Percentiles rank a stretch among this genome's conserved stretches.
phyloP scores from a whole-genome alignment of 805 yeast genomes.

The Cyberlindnera saturnus region DNA sequence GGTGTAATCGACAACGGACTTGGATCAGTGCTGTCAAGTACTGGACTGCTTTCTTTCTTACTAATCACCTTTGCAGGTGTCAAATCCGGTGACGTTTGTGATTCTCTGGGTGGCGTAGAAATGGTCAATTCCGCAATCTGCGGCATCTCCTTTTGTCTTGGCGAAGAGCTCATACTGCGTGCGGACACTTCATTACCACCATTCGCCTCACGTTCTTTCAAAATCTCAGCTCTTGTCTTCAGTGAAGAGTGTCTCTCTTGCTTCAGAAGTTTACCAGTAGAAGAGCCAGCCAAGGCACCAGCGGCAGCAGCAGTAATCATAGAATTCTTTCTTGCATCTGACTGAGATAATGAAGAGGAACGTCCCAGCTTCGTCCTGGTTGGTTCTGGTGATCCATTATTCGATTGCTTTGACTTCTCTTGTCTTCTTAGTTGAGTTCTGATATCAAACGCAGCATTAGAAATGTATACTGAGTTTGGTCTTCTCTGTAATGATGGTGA shows the following conservation, averaged over 20 bases:
- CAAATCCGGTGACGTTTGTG: neutral
- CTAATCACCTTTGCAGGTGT: neutral
- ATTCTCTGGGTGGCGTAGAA: neutral
- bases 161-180: neutral
- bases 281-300: constrained; percentile 9
- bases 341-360: constrained; percentile 13
- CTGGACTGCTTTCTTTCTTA: neutral
- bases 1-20: neutral
- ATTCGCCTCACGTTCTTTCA: neutral
- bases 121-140: neutral
- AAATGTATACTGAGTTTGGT: constrained; percentile 18
- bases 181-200: neutral
- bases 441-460: constrained; percentile 24
- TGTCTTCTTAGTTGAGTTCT: constrained; percentile 23
- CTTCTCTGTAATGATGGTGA: constrained; percentile 16
- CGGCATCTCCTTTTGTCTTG: constrained; percentile 1
- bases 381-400: constrained; percentile 1
- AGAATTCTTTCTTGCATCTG: constrained; percentile 1
- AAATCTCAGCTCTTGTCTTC: constrained; percentile 9
- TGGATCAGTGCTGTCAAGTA: neutral
- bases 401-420: constrained; percentile 12
- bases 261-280: neutral
- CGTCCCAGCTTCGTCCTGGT: neutral
- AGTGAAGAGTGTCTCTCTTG: constrained; percentile 19
- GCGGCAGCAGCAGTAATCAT: constrained; percentile 18